phyloP scores from a whole-genome alignment of 345 rosid genomes.

The Kernera saxatilis region DNA sequence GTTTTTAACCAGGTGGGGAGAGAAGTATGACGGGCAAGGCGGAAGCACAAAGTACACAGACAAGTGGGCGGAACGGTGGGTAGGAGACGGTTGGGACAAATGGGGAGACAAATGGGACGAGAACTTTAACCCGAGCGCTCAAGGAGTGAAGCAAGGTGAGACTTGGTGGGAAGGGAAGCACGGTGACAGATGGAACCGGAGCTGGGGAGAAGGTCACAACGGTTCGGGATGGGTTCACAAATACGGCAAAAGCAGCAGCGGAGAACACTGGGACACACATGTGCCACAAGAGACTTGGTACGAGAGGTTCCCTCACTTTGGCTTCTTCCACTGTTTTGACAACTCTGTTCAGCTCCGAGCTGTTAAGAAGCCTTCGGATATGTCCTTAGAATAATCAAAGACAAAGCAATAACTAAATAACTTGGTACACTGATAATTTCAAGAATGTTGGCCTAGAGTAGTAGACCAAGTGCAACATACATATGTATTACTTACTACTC shows the following conservation, averaged over 20 bases:
- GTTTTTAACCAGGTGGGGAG: constrained; percentile 71
- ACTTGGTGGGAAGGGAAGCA: constrained; percentile 91
- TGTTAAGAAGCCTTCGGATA: constrained; percentile 54
- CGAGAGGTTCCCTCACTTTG: constrained; percentile 90
- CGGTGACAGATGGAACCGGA: constrained; percentile 85
- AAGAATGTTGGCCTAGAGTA: too few relatives aligned
- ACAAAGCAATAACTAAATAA: neutral
- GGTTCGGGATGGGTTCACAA: constrained; percentile 96
- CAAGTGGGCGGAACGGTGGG: constrained; percentile 91
- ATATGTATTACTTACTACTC: too few relatives aligned
- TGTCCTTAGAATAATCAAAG: neutral
- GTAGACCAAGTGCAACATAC: too few relatives aligned
- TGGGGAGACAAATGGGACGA: constrained; percentile 99
- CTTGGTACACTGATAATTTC: neutral
- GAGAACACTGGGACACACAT: constrained; percentile 95
- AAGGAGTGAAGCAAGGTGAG: constrained; percentile 97
- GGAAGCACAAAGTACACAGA: constrained; percentile 89
- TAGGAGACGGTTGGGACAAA: constrained; percentile 80
- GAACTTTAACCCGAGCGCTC: constrained; percentile 58
- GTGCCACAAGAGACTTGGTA: constrained; percentile 80
- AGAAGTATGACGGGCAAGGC: constrained; percentile 80
- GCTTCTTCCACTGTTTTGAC: constrained; percentile 87
- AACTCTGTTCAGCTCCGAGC: constrained; percentile 78
- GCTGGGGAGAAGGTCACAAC: constrained; percentile 90
- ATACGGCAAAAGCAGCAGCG: constrained; percentile 92